A percentile compares a stretch with the other conserved stretches of the same genome.
These are phyloP conservation scores for Brasenia schreberi DNA, from an alignment of 164 flowering plant genomes.

Conservation along the genomic window DNA sequence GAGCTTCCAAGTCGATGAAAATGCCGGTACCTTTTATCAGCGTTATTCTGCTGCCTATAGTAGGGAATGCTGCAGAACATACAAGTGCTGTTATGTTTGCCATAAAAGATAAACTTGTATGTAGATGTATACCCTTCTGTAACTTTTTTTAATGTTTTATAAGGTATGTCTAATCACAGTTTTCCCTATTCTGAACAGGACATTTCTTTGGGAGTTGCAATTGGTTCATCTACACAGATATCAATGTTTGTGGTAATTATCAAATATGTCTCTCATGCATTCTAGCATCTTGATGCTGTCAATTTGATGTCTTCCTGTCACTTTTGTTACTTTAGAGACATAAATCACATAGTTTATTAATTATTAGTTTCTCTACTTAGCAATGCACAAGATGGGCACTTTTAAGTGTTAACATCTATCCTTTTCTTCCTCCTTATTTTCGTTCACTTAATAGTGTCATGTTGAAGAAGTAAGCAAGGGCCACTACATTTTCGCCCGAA, in stretches of 20 bases:
- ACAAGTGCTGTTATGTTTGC: constrained; percentile 79
- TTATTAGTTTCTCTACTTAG: too few species aligned
- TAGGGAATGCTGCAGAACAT: constrained; percentile 86
- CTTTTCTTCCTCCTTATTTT: too few species aligned
- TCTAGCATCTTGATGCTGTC: not conserved
- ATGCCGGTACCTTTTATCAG: constrained; percentile 64
- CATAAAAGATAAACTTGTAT: constrained; percentile 68
- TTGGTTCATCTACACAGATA: constrained; percentile 64
- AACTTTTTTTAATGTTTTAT: not conserved
- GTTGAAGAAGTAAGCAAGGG: too few species aligned
- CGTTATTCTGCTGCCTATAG: constrained; percentile 62
- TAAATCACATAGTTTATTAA: too few species aligned
- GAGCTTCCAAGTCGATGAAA: constrained; percentile 47
- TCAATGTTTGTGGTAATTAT: constrained; percentile 51
- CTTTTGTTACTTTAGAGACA: too few species aligned
- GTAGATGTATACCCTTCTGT: not conserved
- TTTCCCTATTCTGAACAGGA: constrained; percentile 26
- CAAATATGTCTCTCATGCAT: not conserved
- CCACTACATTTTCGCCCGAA: too few species aligned
- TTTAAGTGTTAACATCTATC: too few species aligned
- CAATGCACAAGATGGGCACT: too few species aligned
- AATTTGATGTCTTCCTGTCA: too few species aligned
- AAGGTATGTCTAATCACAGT: not conserved
- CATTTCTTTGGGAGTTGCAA: constrained; percentile 61
- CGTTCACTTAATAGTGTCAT: too few species aligned